Percentiles rank a stretch among this genome's conserved stretches.
phyloP scores from a whole-genome alignment of 345 rosid genomes.

The Salix dunnii region DNA sequence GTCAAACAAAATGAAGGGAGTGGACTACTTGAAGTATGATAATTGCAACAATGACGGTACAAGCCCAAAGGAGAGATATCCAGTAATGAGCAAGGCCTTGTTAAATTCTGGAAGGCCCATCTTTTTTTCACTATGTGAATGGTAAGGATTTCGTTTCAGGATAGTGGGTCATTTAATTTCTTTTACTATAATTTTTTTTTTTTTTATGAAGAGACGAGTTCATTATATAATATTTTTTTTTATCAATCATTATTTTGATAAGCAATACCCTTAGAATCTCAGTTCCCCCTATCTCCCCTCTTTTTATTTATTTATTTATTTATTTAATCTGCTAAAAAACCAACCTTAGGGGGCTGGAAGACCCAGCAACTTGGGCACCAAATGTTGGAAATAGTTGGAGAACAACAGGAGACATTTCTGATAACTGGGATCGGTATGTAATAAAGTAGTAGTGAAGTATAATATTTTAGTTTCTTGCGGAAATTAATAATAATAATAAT shows the following conservation, averaged over 20 bases:
- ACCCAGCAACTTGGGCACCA: slow-evolving; percentile 87
- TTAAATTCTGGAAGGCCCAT: slow-evolving; percentile 69
- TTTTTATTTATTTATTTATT: too few relatives aligned
- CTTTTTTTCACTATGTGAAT: slow-evolving; percentile 86
- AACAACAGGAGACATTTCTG: slow-evolving; percentile 74
- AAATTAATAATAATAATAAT: neutral
- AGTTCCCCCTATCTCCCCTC: too few relatives aligned
- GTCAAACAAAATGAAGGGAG: slow-evolving; percentile 42
- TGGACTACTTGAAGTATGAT: slow-evolving; percentile 91
- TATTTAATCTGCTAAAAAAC: neutral
- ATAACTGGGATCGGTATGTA: slow-evolving; percentile 63
- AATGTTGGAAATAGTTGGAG: slow-evolving; percentile 91
- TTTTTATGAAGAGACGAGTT: too few relatives aligned
- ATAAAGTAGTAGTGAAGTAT: too few relatives aligned
- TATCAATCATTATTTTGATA: neutral
- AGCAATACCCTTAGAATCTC: neutral
- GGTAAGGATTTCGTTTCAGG: slow-evolving; percentile 29
- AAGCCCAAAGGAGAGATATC: slow-evolving; percentile 73
- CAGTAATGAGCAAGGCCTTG: slow-evolving; percentile 80
- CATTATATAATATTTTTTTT: too few relatives aligned
- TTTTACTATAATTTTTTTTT: neutral
- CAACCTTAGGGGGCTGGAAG: slow-evolving; percentile 66
- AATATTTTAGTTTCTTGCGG: neutral
- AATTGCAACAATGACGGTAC: slow-evolving; percentile 67
- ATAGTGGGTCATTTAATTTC: too few relatives aligned